Conservation (phyloP, 164 flowering plant genomes). For the Berberis vulgaris region DNA sequence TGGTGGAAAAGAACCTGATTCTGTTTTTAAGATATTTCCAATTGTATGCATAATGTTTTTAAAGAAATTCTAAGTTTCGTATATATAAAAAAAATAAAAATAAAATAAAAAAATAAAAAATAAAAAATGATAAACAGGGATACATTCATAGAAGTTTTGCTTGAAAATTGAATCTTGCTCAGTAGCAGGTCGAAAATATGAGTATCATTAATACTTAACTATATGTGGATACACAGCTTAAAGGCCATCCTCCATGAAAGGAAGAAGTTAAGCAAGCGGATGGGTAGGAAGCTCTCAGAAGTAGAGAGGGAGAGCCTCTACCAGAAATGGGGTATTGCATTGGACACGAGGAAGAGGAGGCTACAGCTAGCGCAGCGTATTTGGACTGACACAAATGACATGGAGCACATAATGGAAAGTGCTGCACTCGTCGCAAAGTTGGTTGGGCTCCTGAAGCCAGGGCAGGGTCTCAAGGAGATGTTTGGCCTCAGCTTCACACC, state of each 20-base stretch:
- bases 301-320: constrained; percentile 55
- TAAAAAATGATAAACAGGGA: too few species aligned
- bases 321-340: constrained; percentile 62
- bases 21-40: too few species aligned
- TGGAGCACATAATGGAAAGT: constrained; percentile 59
- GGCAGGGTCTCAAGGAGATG: constrained; percentile 73
- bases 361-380: constrained; percentile 48
- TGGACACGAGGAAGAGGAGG: constrained; percentile 61
- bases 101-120: too few species aligned
- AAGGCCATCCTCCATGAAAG: constrained; percentile 67
- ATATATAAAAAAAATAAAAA: too few species aligned
- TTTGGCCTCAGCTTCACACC: constrained; percentile 89
- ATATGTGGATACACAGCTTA: constrained; percentile 26
- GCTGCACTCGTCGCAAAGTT: constrained; percentile 68
- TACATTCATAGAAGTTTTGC: background rate
- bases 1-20: too few species aligned
- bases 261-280: constrained; percentile 54
- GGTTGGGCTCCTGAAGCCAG: constrained; percentile 50
- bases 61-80: too few species aligned
- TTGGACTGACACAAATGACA: constrained; percentile 57
- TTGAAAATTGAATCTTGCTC: background rate
- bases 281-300: constrained; percentile 53
- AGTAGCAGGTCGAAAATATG: background rate
- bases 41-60: too few species aligned
- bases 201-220: too few species aligned